Evolutionary conservation across 768 basidiomycete genomes (phyloP).

Genomic region (Sistotremastrum niveocremeum): DNA sequence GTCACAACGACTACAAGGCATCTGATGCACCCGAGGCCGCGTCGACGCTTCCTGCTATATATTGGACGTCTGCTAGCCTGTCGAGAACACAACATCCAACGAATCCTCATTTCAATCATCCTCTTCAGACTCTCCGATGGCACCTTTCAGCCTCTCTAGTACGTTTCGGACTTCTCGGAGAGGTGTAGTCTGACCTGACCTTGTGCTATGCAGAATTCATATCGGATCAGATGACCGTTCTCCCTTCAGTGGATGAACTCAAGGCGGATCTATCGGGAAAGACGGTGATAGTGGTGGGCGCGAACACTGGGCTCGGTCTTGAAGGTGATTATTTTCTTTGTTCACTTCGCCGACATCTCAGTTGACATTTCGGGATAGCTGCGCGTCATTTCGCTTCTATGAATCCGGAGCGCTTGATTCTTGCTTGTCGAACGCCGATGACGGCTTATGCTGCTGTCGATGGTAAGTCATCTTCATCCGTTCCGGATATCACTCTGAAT

Average conservation of each 20-base stretch:
- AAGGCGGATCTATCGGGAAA: conserved; percentile 27
- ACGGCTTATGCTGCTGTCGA: conserved; percentile 25
- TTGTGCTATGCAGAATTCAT: too few species aligned
- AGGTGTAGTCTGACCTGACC: too few species aligned
- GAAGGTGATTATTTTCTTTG: conserved; percentile 12
- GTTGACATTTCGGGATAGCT: conserved; percentile 7
- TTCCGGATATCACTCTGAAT: not conserved
- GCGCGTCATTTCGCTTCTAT: conserved; percentile 31
- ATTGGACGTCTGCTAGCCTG: too few species aligned
- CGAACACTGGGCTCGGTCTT: conserved; percentile 38
- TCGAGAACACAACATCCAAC: too few species aligned
- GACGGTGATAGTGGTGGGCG: conserved; percentile 36
- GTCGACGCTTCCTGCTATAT: too few species aligned
- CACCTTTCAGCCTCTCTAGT: too few species aligned
- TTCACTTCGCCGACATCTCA: too few species aligned
- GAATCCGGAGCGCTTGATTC: conserved; percentile 16
- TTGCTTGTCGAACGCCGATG: conserved; percentile 18
- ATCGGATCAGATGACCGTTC: conserved; percentile 2
- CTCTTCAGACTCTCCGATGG: too few species aligned
- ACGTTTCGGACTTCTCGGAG: too few species aligned
- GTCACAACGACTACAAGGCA: too few species aligned
- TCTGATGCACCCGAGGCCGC: too few species aligned
- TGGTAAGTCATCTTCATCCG: conserved; percentile 14
- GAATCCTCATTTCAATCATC: too few species aligned
- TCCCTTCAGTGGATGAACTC: conserved; percentile 11